Base-by-base conservation (phyloP, 805 yeast genomes). In the Candida bentonensis region DNA sequence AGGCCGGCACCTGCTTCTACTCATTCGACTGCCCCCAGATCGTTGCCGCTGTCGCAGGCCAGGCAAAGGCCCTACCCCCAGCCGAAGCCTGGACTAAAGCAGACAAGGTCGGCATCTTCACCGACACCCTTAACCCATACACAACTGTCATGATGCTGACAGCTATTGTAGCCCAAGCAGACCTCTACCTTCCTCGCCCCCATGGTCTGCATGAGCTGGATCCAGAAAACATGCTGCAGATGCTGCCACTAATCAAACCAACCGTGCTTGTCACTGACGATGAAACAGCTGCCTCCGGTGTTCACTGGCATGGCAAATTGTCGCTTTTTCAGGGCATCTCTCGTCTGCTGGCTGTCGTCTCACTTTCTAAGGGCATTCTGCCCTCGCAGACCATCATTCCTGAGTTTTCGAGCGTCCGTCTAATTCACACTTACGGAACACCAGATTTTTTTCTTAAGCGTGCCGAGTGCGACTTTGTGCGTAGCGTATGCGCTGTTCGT, bases 11-110 rank as follows among this genome's bases (percentile, higher is more conserved):
- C 28, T 41, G 41, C 3, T 11, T 34, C 15, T 9, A 3, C 15
- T 13, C 33, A 11, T 49, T 53, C 44, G 26, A 51, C n/a, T 50
- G 53, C 33, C 43, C 45, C 27, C 52, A 54, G 30, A 47, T 65
- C 15, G 63, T 64, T 4, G 49, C 60, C 1, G 59, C 67, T 1
- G 49, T 65, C 7, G 67, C 66, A 1, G 57, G 63, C 4, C 68
- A 65, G 47, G 44, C 63, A 42, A 54, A 59, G 21, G 56, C 56
- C 1, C 49, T 64, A 20, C 65, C 63, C 1, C 45, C 48, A 13
- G 52, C 54, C 15, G 54, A 58, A 39, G 56, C 53, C 30, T 57
- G 63, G 60, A 46, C 22, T 0, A 17, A 47, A 2, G 21, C 46
- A 9, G 69, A 64, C 44, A 47, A 47, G 2, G 61, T 64, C 2